phyloP scores from a whole-genome alignment of 768 basidiomycete genomes.

The Pholiota conissans region DNA sequence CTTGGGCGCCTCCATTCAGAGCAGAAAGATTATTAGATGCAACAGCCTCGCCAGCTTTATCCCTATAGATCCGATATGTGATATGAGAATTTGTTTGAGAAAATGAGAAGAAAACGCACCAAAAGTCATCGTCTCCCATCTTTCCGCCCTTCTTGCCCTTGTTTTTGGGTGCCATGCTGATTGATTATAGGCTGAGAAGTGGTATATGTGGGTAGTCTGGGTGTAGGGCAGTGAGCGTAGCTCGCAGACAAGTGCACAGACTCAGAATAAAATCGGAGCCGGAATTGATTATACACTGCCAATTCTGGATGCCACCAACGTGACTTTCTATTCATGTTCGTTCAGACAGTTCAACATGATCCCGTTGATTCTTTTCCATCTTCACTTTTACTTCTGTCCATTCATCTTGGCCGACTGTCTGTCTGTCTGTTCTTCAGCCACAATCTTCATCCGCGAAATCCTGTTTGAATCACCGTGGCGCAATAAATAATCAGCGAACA shows the following conservation, averaged over 20 bases:
- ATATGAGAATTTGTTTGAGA: conserved; percentile 11
- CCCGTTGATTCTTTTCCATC: neutral
- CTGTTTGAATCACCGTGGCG: neutral
- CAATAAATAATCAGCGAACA: conserved; percentile 24
- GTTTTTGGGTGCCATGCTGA: conserved; percentile 54
- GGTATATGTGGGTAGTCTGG: neutral
- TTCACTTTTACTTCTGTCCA: conserved; percentile 1
- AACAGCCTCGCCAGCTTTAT: conserved; percentile 60
- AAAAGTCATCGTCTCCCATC: conserved; percentile 80
- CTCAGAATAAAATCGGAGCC: conserved; percentile 5
- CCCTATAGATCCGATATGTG: conserved; percentile 42
- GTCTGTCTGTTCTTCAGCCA: neutral
- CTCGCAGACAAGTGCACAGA: neutral
- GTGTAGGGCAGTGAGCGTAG: neutral
- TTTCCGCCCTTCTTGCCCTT: conserved; percentile 86
- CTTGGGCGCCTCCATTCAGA: conserved; percentile 21
- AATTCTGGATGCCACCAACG: neutral
- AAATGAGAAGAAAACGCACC: conserved; percentile 42
- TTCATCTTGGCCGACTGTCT: neutral
- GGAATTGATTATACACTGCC: neutral
- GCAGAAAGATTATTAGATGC: conserved; percentile 36
- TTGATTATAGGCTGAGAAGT: neutral
- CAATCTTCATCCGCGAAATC: neutral
- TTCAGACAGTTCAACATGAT: neutral
- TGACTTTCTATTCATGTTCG: conserved; percentile 1